Evolutionary conservation across 495 filamentous ascomycete genomes (phyloP), one percentile per base, ranked within the genome.

Genomic region (Chaetomium cochliodes): DNA sequence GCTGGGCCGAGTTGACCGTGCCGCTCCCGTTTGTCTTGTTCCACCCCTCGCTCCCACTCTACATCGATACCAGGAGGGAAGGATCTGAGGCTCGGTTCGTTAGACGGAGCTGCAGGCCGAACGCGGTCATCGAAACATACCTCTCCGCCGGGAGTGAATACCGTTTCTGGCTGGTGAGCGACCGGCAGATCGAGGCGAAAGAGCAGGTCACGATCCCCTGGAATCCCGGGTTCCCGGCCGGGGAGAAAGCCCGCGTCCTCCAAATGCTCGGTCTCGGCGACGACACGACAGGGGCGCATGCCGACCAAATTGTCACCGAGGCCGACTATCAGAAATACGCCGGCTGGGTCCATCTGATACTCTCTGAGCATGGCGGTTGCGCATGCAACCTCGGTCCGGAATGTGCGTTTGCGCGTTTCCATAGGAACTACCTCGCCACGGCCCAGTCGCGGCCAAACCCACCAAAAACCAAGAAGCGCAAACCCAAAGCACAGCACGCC

Each of bases 11-110:
- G 22, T 77, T 93, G 30, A 85, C 85, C 39, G 90, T 92, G 71
- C 92, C 94, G 6, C 86, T 92, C 42, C 90, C 90, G 7, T 92
- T 92, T 66, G 90, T 96, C 37, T 88, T 92, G 70, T 93, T 94
- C 75, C 90, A 91, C 69, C 88, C 88, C 7, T 81, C 84, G 53
- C 84, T 93, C 20, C 90, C 93, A 0, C 83, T 98, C 16, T 96
- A 92, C 77, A 92, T 98, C 65, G 94, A 98, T 74, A 91, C 91
- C 5, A 85, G 94, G 33, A 82, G 82, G 64, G 90, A 93, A 78
- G 94, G 93, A 16, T 96, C 90, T 18, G 79, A 85, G 18, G 86
- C 92, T 54, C 89, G 94, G 33, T 97, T 92, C 72, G 85, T 92
- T 22, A 85, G 94, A 42, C 85, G 93, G 55, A 97, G 94, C 69